A percentile compares a stretch with the other conserved stretches of the same genome.
Conservation (phyloP, 148 eudicot genomes). For the Polygonum maritimum region DNA sequence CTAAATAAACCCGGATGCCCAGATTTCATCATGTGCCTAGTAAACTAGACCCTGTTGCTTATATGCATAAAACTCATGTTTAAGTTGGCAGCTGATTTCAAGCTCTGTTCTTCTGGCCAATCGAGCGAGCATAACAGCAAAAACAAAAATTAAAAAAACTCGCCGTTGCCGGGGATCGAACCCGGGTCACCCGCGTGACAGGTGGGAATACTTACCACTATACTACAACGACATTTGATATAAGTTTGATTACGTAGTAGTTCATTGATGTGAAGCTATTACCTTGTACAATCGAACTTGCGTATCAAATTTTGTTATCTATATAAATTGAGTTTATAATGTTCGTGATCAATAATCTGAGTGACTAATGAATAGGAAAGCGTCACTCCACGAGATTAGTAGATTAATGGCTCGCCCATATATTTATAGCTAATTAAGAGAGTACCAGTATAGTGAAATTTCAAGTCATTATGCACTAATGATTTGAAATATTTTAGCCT, state of each 20-base stretch:
- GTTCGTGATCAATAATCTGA: too few relatives aligned
- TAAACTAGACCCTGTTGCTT: background rate
- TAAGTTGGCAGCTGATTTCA: background rate
- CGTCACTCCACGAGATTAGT: too few relatives aligned
- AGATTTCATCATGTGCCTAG: background rate
- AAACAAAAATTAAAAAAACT: background rate
- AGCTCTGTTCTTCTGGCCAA: too few relatives aligned
- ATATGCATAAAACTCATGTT: background rate
- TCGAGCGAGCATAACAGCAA: too few relatives aligned
- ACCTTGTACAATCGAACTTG: too few relatives aligned
- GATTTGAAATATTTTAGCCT: background rate
- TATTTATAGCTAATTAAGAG: background rate
- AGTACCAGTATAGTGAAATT: background rate
- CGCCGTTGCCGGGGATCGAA: slow-evolving; percentile 99
- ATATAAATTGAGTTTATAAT: too few relatives aligned
- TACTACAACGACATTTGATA: slow-evolving; percentile 30
- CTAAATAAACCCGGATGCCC: background rate
- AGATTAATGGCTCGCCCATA: background rate
- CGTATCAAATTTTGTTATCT: too few relatives aligned
- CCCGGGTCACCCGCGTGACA: slow-evolving; percentile 99
- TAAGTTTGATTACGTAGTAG: too few relatives aligned
- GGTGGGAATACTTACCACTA: slow-evolving; percentile 99
- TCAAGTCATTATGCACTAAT: background rate
- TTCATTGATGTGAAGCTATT: too few relatives aligned
- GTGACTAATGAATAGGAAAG: too few relatives aligned